A percentile compares a stretch with the other conserved stretches of the same genome.
These are phyloP conservation scores for Tolypocladium cylindrosporum DNA, from an alignment of 2,329 filamentous ascomycete species.

Conservation along the genomic window DNA sequence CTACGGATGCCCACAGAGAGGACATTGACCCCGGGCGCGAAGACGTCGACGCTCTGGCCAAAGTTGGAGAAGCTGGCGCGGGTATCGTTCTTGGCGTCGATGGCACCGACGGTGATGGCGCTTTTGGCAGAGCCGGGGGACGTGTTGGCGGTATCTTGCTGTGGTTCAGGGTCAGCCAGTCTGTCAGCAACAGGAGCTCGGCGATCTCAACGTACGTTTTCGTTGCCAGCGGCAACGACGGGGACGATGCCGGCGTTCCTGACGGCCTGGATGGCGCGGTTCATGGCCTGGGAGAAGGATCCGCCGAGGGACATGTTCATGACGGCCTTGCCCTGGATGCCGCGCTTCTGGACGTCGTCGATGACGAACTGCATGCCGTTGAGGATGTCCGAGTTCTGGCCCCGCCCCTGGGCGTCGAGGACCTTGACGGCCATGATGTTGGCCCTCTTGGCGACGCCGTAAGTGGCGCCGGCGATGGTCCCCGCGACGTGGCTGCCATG, in stretches of 20 bases:
- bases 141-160: slow-evolving; percentile 36
- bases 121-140: slow-evolving; percentile 45
- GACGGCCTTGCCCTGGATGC: slow-evolving; percentile 41
- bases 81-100: slow-evolving; percentile 38
- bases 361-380: slow-evolving; percentile 48
- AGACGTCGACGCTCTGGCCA: slow-evolving; percentile 41
- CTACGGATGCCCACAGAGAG: slow-evolving; percentile 41
- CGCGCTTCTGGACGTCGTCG: slow-evolving; percentile 30
- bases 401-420: slow-evolving; percentile 32
- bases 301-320: slow-evolving; percentile 57
- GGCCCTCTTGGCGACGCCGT: slow-evolving; percentile 51
- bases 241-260: slow-evolving; percentile 41
- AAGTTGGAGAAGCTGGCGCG: slow-evolving; percentile 50
- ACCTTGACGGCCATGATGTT: slow-evolving; percentile 50
- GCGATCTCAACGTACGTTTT: slow-evolving; percentile 24
- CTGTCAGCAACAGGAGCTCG: slow-evolving; percentile 5
- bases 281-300: slow-evolving; percentile 36
- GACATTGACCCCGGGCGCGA: slow-evolving; percentile 45
- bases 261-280: slow-evolving; percentile 42
- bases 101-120: slow-evolving; percentile 51
- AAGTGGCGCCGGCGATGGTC: slow-evolving; percentile 49
- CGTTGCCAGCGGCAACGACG: slow-evolving; percentile 52
- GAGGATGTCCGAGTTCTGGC: slow-evolving; percentile 34
- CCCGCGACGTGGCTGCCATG: slow-evolving; percentile 57
- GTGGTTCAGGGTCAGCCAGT: slow-evolving; percentile 4